These are phyloP conservation scores for Drosera spatulata DNA, from an alignment of 179 eudicot species.

Conservation along the genomic window DNA sequence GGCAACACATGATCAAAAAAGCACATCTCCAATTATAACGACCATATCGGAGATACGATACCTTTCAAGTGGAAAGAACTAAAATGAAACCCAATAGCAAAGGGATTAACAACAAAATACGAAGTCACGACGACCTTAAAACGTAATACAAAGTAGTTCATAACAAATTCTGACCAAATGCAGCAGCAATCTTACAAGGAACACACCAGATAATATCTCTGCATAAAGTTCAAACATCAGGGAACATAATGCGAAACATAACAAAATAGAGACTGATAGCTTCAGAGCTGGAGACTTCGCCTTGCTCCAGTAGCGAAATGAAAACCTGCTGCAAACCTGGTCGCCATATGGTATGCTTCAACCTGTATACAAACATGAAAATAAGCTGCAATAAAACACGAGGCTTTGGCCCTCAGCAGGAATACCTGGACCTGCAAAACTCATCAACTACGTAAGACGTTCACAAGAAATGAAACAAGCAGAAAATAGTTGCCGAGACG, in stretches of 20 bases:
- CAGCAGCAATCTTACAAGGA: too few relatives aligned
- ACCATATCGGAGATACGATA: too few relatives aligned
- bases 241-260: not conserved
- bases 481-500: not conserved
- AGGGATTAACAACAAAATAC: too few relatives aligned
- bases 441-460: constrained; percentile 29
- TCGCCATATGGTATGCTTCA: constrained; percentile 21
- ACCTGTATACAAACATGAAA: constrained; percentile 65
- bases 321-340: constrained; percentile 28
- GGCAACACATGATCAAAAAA: too few relatives aligned
- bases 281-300: not conserved
- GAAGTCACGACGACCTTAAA: too few relatives aligned
- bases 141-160: too few relatives aligned
- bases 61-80: too few relatives aligned
- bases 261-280: constrained; percentile 1
- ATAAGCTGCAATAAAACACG: constrained; percentile 32
- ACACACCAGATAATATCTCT: too few relatives aligned
- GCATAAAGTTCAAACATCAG: too few relatives aligned
- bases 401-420: constrained; percentile 44
- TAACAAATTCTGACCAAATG: too few relatives aligned
- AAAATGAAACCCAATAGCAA: too few relatives aligned
- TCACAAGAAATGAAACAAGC: constrained; percentile 3
- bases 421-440: constrained; percentile 80
- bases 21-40: too few relatives aligned
- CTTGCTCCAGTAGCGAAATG: constrained; percentile 4